Percentiles rank a stretch among this genome's conserved stretches.
These are phyloP conservation scores for Trichophyton simii DNA, from an alignment of 2,329 filamentous ascomycete genomes.

Conservation along the genomic window DNA sequence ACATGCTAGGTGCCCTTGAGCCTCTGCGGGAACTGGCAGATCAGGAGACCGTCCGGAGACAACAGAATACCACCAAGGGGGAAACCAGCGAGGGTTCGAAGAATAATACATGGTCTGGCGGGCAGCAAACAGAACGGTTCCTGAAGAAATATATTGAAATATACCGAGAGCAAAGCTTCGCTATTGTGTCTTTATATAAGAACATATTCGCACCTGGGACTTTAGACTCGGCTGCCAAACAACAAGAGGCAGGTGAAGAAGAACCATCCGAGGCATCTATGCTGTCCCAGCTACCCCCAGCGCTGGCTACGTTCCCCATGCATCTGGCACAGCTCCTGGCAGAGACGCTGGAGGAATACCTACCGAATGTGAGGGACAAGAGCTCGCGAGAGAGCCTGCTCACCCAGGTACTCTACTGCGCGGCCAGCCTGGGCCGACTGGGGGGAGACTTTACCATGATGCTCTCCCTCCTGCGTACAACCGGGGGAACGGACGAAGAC, in stretches of 20 bases:
- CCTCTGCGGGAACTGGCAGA: conserved; percentile 82
- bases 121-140: conserved; percentile 87
- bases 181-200: conserved; percentile 85
- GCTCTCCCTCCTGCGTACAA: conserved; percentile 48
- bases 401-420: conserved; percentile 87
- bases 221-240: conserved; percentile 21
- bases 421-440: conserved; percentile 74
- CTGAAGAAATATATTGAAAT: conserved; percentile 94
- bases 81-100: conserved; percentile 11
- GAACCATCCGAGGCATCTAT: conserved; percentile 17
- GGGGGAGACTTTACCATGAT: conserved; percentile 90
- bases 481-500: conserved; percentile 32
- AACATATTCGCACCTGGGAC: conserved; percentile 63
- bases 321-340: conserved; percentile 71
- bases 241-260: conserved; percentile 9
- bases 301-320: conserved; percentile 70
- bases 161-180: conserved; percentile 94
- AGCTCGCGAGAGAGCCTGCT: conserved; percentile 73
- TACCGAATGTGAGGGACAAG: conserved; percentile 70
- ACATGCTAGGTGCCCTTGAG: conserved; percentile 68
- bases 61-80: conserved; percentile 17
- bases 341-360: conserved; percentile 60
- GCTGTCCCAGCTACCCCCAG: conserved; percentile 51
- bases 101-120: conserved; percentile 35
- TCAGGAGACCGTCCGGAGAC: conserved; percentile 53